Evolutionary conservation across 169 alveolate species (phyloP), one percentile per base, ranked within the genome.

Genomic region (Neospora caninum): DNA sequence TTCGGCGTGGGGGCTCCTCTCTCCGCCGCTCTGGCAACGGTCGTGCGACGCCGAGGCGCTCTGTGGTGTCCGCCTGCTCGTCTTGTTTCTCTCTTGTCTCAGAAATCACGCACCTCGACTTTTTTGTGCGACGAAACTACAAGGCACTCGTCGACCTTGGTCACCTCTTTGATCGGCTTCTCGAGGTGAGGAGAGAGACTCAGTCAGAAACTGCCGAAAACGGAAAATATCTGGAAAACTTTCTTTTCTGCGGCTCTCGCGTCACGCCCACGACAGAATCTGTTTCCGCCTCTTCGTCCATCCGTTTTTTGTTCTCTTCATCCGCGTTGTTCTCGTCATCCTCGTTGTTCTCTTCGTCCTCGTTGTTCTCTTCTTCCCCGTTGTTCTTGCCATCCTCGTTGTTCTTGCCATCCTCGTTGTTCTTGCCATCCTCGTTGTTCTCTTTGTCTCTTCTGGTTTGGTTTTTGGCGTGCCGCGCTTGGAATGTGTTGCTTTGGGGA

Each of bases 91-190:
- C 58, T 49, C 22, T 13, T 49, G 27, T 53, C 84, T 69, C 93
- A 92, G 95, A 92, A 42, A 92, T 83, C 29, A 58, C 84, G 31
- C 93, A 92, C 29, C 95, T 84, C 69, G 92, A 92, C 73, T 84
- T 92, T 53, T 92, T 80, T 67, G 87, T 92, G 58, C 86, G 94
- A 9, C 58, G 78, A 25, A 92, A 92, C 88, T 91, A 92, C 92
- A 92, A 92, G 41, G 92, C 94, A 38, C 73, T 92, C 89, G 88
- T 92, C 27, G 58, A 69, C 80, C 94, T 92, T 22, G 83, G 94
- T 69, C 69, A 86, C 18, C 87, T 80, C 64, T 92, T 92, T 38
- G 94, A 92, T 58, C 92, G 92, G 29, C 92, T 83, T 1, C 92
- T 92, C 88, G 88, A 86, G 42, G 92, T 84, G 49, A 67, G 95